Evolutionary conservation across 768 basidiomycete species (phyloP).

Genomic region (Tulasnella sp.): DNA sequence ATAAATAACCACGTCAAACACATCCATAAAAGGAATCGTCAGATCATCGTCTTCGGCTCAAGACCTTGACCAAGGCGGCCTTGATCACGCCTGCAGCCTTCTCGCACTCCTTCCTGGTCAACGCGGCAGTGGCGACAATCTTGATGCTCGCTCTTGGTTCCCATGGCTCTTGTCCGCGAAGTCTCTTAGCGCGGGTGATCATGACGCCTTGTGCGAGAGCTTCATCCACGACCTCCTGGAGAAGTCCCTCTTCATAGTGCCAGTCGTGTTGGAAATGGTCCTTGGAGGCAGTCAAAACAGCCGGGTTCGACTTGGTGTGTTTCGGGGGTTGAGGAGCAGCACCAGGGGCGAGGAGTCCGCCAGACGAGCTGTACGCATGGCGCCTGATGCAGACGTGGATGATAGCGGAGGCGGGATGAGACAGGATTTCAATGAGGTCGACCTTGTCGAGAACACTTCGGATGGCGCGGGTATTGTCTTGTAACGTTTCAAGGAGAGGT

Average conservation of each 20-base stretch:
- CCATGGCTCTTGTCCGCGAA: constrained; percentile 80
- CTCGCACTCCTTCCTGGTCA: constrained; percentile 90
- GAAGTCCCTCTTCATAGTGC: constrained; percentile 69
- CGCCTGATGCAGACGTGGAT: constrained; percentile 76
- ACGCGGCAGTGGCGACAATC: constrained; percentile 74
- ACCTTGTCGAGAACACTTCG: constrained; percentile 81
- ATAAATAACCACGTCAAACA: background rate
- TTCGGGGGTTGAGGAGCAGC: constrained; percentile 36
- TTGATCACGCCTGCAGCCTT: constrained; percentile 80
- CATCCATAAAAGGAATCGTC: background rate
- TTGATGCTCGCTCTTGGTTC: constrained; percentile 85
- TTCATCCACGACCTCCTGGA: constrained; percentile 95
- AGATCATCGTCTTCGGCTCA: constrained; percentile 45
- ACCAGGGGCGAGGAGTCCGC: constrained; percentile 41
- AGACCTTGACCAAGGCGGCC: constrained; percentile 71
- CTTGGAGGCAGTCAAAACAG: constrained; percentile 47
- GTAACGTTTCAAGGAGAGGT: constrained; percentile 71
- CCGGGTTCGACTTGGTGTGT: constrained; percentile 50
- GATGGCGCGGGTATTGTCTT: constrained; percentile 77
- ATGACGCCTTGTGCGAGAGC: constrained; percentile 78
- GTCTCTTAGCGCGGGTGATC: constrained; percentile 78
- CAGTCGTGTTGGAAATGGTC: constrained; percentile 57
- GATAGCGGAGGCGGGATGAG: constrained; percentile 82
- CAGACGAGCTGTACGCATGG: constrained; percentile 41
- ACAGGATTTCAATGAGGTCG: constrained; percentile 80